Base-by-base conservation (phyloP, 345 rosid genomes). In the Eucalyptus guilfoylei region DNA sequence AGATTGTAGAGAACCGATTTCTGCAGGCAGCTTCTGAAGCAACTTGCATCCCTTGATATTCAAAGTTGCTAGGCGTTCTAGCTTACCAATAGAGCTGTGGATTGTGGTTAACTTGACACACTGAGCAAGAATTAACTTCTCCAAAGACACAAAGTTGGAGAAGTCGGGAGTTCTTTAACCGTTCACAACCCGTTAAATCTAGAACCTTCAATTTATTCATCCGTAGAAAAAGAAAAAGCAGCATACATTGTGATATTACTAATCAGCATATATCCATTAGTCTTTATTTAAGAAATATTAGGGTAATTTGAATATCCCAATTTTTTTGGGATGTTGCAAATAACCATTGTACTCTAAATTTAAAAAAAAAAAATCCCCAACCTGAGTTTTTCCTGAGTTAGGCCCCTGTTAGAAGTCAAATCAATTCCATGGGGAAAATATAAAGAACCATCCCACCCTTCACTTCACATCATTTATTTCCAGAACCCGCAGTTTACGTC, bases 211-310 rank as follows among this genome's bases (percentile, higher is more conserved):
- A 5, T 14, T 2, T 64, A 30, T 64, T 2, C 37, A 64, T 30
- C 72, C 14, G 72, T 8, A 60, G 8, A 52, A 62, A 60, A 62
- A 30, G n/a, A 60, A 28, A 12, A 15, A 60, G 28, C 15, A 11
- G 32, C 13, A 23, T 26, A 2, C 0, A 11, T 47, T 0, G 0
- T 11, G 13, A 2, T 6, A 3, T 60, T 28, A 28, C 1, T 58
- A 26, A 11, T 47, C 2, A 6, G 4, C 11, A 2, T 24, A 5
- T 11, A 54, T 58, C 30, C 14, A 58, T 26, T 2, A 11, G 64
- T 24, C n/a, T 24, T 26, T 26, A 24, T 24, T 24, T 10, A 26
- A 5, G 64, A 58, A 5, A 11, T 24, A 1, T 11, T 13, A 11
- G 11, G 64, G 64, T 24, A 2, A 50, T 50, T 50, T 50, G 54